Evolutionary conservation across 768 basidiomycete genomes (phyloP).

Genomic region (Mycena latifolia): DNA sequence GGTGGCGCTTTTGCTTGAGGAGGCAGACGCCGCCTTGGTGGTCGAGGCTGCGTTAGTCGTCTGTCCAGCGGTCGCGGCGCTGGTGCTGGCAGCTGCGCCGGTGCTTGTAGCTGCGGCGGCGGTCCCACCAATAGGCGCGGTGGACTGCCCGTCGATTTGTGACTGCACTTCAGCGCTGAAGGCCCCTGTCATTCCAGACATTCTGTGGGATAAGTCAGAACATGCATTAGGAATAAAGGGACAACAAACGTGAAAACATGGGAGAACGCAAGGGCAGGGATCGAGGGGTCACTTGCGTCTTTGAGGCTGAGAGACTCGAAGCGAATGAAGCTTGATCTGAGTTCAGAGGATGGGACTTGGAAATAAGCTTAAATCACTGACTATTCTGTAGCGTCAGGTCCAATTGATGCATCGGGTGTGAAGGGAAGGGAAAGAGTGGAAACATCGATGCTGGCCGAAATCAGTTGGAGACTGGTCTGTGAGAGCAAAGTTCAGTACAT

Average conservation of each 20-base stretch:
- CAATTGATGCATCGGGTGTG: slow-evolving; percentile 63
- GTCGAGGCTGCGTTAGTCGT: slow-evolving; percentile 35
- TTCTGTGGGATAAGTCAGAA: slow-evolving; percentile 48
- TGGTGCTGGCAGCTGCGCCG: slow-evolving; percentile 7
- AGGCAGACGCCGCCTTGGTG: slow-evolving; percentile 32
- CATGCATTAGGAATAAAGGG: neutral
- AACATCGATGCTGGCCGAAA: slow-evolving; percentile 65
- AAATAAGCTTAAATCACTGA: slow-evolving; percentile 45
- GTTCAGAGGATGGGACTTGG: slow-evolving; percentile 14
- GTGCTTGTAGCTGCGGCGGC: slow-evolving; percentile 31
- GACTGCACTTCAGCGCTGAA: slow-evolving; percentile 70
- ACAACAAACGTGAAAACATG: slow-evolving; percentile 77
- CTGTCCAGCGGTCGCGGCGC: slow-evolving; percentile 31
- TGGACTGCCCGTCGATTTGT: slow-evolving; percentile 72
- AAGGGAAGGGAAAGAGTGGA: slow-evolving; percentile 61
- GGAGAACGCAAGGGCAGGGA: slow-evolving; percentile 79
- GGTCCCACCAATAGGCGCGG: slow-evolving; percentile 65
- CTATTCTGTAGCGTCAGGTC: slow-evolving; percentile 70
- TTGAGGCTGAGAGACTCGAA: slow-evolving; percentile 70
- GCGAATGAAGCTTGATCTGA: slow-evolving; percentile 76
- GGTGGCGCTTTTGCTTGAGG: slow-evolving; percentile 35
- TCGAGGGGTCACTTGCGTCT: slow-evolving; percentile 65
- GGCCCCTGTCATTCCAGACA: slow-evolving; percentile 77
- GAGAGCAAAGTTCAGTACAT: neutral
- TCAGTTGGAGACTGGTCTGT: slow-evolving; percentile 68